These are phyloP conservation scores for Cordyceps fumosorosea DNA, from an alignment of 2,329 filamentous ascomycete species.

Conservation along the genomic window DNA sequence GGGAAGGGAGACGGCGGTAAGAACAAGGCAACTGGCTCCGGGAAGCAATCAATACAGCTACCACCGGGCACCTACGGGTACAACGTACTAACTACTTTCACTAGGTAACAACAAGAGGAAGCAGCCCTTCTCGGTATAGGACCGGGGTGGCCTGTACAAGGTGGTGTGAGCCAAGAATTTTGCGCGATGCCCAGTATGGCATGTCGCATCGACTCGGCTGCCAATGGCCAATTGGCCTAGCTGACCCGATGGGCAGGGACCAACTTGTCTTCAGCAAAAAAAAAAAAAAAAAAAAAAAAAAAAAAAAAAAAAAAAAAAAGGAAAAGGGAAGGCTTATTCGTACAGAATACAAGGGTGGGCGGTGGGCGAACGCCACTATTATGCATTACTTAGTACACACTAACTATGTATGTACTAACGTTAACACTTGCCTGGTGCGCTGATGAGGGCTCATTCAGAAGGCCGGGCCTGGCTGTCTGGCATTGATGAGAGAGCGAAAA, in stretches of 20 bases:
- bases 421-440: background rate
- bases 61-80: too few relatives aligned
- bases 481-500: too few relatives aligned
- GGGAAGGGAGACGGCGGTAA: too few relatives aligned
- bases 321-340: too few relatives aligned
- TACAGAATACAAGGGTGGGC: background rate
- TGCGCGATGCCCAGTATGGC: slow-evolving; percentile 8
- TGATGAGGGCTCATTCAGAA: background rate
- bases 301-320: too few relatives aligned
- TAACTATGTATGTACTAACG: too few relatives aligned
- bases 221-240: background rate
- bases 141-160: background rate
- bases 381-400: background rate
- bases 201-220: slow-evolving; percentile 10
- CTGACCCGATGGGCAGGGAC: too few relatives aligned
- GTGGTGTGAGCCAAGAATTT: slow-evolving; percentile 5
- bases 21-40: background rate
- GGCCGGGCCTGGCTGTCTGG: too few relatives aligned
- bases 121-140: slow-evolving; percentile 1
- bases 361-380: slow-evolving; percentile 9
- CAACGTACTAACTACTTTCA: too few relatives aligned
- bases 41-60: background rate
- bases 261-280: background rate
- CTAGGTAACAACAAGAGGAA: too few relatives aligned
- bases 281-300: too few relatives aligned